Conservation (phyloP, 371 early-diverging fungal species). For the Conidiobolus incongruus region DNA sequence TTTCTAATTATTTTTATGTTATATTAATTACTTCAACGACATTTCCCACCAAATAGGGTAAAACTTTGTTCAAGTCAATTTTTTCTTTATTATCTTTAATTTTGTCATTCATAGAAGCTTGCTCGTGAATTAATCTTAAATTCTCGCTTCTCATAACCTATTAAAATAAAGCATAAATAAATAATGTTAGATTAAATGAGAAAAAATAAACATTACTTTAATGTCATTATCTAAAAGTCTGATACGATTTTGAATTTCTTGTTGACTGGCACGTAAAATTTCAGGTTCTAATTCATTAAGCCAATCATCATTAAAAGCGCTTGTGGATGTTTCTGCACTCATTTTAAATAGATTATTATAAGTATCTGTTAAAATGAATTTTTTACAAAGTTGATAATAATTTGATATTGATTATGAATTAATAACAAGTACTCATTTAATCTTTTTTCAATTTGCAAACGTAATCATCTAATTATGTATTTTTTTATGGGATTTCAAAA, state of each 20-base stretch:
- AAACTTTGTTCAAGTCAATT: constrained; percentile 95
- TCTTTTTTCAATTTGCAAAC: no score
- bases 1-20: not conserved
- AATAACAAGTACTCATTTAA: no score
- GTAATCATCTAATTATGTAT: no score
- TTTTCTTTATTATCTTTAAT: constrained; percentile 99
- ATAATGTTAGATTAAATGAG: not conserved
- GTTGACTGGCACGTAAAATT: constrained; percentile 64
- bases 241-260: constrained; percentile 79
- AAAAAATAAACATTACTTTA: constrained; percentile 29
- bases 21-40: constrained; percentile 74
- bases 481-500: no score
- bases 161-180: not conserved
- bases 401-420: no score
- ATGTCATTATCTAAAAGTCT: constrained; percentile 91
- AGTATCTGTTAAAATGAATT: no score
- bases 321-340: no score
- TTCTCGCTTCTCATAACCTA: constrained; percentile 83
- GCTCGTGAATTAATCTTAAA: constrained; percentile 71
- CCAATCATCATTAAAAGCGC: constrained; percentile 17
- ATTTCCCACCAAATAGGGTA: constrained; percentile 97
- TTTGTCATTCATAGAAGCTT: constrained; percentile 65
- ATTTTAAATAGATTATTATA: no score
- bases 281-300: constrained; percentile 68
- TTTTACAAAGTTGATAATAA: no score